Percentiles rank a stretch among this genome's conserved stretches.
Evolutionary conservation across 768 basidiomycete species (phyloP).

Genomic region (Butyriboletus loyo): DNA sequence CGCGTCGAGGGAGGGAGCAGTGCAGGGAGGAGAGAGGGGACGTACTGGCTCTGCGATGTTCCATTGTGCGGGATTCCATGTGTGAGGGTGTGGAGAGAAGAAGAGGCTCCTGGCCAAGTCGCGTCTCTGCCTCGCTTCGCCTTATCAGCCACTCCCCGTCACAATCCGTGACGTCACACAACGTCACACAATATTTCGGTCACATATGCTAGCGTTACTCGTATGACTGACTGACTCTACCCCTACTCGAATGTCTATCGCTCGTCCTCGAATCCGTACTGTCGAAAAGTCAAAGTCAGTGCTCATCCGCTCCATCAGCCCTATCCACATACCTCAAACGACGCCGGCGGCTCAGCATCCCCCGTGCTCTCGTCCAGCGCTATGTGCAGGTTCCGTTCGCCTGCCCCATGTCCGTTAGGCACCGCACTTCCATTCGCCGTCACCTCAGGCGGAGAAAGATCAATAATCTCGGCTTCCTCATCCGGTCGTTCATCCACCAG

Average conservation of each 20-base stretch:
- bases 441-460: constrained; percentile 44
- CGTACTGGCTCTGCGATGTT: constrained; percentile 71
- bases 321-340: constrained; percentile 71
- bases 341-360: constrained; percentile 71
- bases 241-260: no score
- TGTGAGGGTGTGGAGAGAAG: constrained; percentile 3
- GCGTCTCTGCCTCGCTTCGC: constrained; percentile 15
- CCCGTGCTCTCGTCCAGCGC: constrained; percentile 66
- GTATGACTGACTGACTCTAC: no score
- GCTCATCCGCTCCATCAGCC: not conserved
- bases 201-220: no score
- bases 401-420: constrained; percentile 19
- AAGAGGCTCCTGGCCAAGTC: not conserved
- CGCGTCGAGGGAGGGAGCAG: constrained; percentile 36
- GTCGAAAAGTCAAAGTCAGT: no score
- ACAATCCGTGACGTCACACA: constrained; percentile 20
- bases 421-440: constrained; percentile 31
- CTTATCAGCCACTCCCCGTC: constrained; percentile 27
- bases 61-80: constrained; percentile 68
- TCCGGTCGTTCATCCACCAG: constrained; percentile 70
- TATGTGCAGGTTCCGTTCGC: constrained; percentile 47
- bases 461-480: constrained; percentile 73
- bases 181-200: constrained; percentile 4
- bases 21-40: constrained; percentile 15
- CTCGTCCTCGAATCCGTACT: no score